A percentile compares a stretch with the other conserved stretches of the same genome.
Evolutionary conservation across 2,329 filamentous ascomycete genomes (phyloP).

Genomic region (Monosporascus sp.): DNA sequence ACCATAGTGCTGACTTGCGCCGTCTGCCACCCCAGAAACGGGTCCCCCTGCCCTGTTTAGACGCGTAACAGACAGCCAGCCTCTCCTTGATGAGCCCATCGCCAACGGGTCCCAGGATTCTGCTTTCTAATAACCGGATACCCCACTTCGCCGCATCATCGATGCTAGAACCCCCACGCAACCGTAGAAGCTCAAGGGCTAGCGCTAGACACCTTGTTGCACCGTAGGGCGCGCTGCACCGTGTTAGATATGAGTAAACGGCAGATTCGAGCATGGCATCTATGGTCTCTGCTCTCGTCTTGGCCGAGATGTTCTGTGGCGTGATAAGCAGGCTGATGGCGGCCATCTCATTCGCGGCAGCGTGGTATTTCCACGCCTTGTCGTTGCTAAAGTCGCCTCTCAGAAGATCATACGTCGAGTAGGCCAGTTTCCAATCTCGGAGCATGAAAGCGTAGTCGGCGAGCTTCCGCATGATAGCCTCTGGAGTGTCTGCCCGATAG

Average conservation of each 20-base stretch:
- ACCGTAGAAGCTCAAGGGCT: conserved; percentile 73
- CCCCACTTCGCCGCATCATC: conserved; percentile 89
- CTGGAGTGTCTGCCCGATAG: conserved; percentile 76
- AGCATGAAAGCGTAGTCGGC: conserved; percentile 97
- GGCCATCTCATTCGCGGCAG: conserved; percentile 91
- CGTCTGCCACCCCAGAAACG: conserved; percentile 65
- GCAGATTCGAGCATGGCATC: conserved; percentile 86
- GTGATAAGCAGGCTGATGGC: conserved; percentile 77
- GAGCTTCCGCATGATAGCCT: conserved; percentile 87
- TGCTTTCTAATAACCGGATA: conserved; percentile 70
- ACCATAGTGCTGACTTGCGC: conserved; percentile 88
- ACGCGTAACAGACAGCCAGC: conserved; percentile 75
- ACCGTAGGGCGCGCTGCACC: conserved; percentile 73
- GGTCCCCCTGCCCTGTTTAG: conserved; percentile 62
- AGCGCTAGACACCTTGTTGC: conserved; percentile 73
- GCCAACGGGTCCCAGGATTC: conserved; percentile 67
- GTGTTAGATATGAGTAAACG: conserved; percentile 85
- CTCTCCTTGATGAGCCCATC: conserved; percentile 83
- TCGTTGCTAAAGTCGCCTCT: conserved; percentile 87
- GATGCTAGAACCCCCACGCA: conserved; percentile 71
- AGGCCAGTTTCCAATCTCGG: conserved; percentile 87
- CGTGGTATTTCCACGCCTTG: conserved; percentile 95
- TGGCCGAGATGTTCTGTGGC: conserved; percentile 65
- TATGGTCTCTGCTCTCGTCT: conserved; percentile 72
- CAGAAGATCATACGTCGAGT: conserved; percentile 87